A percentile compares a stretch with the other conserved stretches of the same genome.
Conservation (phyloP, 805 yeast species). For the Scheffersomyces stipitis region DNA sequence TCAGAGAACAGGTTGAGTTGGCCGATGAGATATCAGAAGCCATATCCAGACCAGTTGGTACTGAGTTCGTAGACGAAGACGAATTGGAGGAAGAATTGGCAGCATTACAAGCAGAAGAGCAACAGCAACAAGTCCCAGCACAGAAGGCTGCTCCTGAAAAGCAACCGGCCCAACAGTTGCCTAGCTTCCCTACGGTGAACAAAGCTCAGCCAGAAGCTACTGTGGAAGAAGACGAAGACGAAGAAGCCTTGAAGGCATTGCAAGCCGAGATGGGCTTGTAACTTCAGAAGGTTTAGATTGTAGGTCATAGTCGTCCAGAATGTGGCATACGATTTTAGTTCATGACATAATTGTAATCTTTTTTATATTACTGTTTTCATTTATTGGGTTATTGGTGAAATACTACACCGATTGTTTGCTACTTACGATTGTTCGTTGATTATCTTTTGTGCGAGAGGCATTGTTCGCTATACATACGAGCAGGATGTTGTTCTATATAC, state of each 20-base stretch:
- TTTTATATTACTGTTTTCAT: too few relatives aligned
- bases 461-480: too few relatives aligned
- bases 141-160: conserved; percentile 16
- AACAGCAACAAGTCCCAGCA: conserved; percentile 31
- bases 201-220: conserved; percentile 40
- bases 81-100: conserved; percentile 95
- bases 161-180: conserved; percentile 30
- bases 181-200: conserved; percentile 45
- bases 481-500: too few relatives aligned
- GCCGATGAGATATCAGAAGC: conserved; percentile 97
- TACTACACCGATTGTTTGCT: too few relatives aligned
- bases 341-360: too few relatives aligned
- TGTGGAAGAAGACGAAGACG: conserved; percentile 67
- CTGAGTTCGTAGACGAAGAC: conserved; percentile 80
- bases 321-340: too few relatives aligned
- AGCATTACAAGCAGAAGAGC: conserved; percentile 80
- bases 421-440: too few relatives aligned
- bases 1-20: conserved; percentile 92
- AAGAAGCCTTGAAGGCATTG: conserved; percentile 72
- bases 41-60: conserved; percentile 88
- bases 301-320: too few relatives aligned
- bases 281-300: too few relatives aligned
- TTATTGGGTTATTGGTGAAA: too few relatives aligned
- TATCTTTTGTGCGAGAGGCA: too few relatives aligned
- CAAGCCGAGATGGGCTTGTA: conserved; percentile 87